Base-by-base conservation (phyloP, 2,329 filamentous ascomycete genomes). In the Beauveria asiatica region DNA sequence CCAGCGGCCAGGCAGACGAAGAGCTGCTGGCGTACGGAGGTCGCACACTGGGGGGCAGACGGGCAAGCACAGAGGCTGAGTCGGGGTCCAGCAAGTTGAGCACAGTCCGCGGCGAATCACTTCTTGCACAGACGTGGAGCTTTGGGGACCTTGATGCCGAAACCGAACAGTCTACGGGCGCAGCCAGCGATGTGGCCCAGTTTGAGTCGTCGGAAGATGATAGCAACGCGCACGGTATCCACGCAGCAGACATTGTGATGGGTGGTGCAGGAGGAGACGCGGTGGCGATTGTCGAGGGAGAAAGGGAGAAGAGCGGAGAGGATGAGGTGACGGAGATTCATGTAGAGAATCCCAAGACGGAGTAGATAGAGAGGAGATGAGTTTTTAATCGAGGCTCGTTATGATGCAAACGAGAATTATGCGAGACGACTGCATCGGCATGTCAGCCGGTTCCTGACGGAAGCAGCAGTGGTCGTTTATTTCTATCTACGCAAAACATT, bases 281-380 rank as follows among this genome's bases (percentile, higher is more conserved):
- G 21, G 71, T 79, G 57, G 73, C 74, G 19, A 73, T 80, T 52
- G 71, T 74, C 21, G 49, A 46, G 13, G 16, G 19, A 10, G 57
- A 55, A 44, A 25, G 46, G 23, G 57, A 7, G 5, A 42, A 5
- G 10, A 67, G 65, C 30, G 70, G 69, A 55, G 78, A 75, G 13
- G 76, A 78, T 37, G 76, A 78, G 45, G 78, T 79, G 7, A 70
- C 78, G 8, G 79, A 82, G 67, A 81, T 81, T 49, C 77, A 79
- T 62, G 66, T 81, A 21, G 77, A 77, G 45, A 76, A 76, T 51
- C 73, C 75, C 58, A 69, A 68, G 63, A 19, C 37, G 11, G 48
- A 51, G 45, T 57, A 46, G 46, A 30, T 33, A 21, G 37, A 30
- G 55, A 50, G 33, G 23, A 9, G 23, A 19, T 10, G 21, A 25